A percentile compares a stretch with the other conserved stretches of the same genome.
Conservation (phyloP, 1,139 yeast species). For the Diutina mesorugosa region DNA sequence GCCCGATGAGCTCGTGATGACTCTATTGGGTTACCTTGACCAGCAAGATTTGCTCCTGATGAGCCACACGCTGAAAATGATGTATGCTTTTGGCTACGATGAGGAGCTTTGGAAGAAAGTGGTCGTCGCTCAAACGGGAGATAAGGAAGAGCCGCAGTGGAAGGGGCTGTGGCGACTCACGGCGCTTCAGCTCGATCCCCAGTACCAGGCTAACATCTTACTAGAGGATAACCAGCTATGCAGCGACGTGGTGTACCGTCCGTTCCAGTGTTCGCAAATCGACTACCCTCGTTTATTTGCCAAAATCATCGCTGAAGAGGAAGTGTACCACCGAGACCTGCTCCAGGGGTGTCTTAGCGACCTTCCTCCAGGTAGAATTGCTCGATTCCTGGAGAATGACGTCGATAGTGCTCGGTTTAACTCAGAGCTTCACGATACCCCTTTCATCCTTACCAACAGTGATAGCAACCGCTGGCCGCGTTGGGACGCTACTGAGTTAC, state of each 20-base stretch:
- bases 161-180: constrained; percentile 70
- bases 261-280: constrained; percentile 67
- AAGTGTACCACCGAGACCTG: constrained; percentile 11
- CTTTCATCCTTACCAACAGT: constrained; percentile 49
- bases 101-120: constrained; percentile 71
- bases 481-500: constrained; percentile 45
- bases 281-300: constrained; percentile 39
- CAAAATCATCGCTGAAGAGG: constrained; percentile 36
- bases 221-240: constrained; percentile 23
- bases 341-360: neutral
- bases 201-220: constrained; percentile 27
- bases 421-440: constrained; percentile 33
- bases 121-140: constrained; percentile 13
- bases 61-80: neutral
- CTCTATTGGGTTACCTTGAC: constrained; percentile 30
- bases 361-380: constrained; percentile 14
- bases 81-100: constrained; percentile 17
- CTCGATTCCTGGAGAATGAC: constrained; percentile 29
- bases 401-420: constrained; percentile 35
- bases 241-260: constrained; percentile 58
- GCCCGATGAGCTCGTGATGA: constrained; percentile 47
- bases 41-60: neutral
- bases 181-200: constrained; percentile 24
- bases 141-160: constrained; percentile 29
- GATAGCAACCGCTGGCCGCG: constrained; percentile 43